These are phyloP conservation scores for Leonotis leonurus DNA, from an alignment of 257 asterid species.

Conservation along the genomic window DNA sequence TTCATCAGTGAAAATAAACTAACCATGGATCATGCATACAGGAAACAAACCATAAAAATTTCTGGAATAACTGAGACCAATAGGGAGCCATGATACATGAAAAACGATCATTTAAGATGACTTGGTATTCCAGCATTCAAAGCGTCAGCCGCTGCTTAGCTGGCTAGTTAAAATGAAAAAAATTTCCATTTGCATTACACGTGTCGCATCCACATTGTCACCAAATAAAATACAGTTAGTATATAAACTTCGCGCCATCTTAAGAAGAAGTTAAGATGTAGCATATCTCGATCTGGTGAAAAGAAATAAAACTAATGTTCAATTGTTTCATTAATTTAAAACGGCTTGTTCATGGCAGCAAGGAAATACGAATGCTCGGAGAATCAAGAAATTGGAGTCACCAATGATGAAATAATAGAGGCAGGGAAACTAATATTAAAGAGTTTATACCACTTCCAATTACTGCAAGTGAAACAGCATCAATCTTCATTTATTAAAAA, in stretches of 20 bases:
- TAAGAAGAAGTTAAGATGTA: not conserved
- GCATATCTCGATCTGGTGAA: not conserved
- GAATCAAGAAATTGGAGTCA: not conserved
- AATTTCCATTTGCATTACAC: not conserved
- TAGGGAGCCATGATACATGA: not conserved
- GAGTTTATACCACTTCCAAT: not conserved
- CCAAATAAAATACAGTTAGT: not conserved
- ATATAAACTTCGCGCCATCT: not conserved
- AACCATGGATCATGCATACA: not conserved
- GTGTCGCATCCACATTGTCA: not conserved
- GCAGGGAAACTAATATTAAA: not conserved
- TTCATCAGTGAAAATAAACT: constrained; percentile 2
- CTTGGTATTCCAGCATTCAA: not conserved
- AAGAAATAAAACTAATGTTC: not conserved
- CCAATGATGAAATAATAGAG: not conserved
- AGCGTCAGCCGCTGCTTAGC: not conserved
- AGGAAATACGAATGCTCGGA: not conserved
- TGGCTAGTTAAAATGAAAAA: not conserved
- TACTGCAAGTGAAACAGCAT: not conserved
- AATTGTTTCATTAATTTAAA: not conserved
- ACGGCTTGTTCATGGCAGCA: not conserved
- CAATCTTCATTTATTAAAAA: not conserved
- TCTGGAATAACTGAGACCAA: not conserved
- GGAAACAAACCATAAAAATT: not conserved
- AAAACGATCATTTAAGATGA: not conserved